Conservation (phyloP, 2,329 filamentous ascomycete genomes). For the Ramularia endophylla region DNA sequence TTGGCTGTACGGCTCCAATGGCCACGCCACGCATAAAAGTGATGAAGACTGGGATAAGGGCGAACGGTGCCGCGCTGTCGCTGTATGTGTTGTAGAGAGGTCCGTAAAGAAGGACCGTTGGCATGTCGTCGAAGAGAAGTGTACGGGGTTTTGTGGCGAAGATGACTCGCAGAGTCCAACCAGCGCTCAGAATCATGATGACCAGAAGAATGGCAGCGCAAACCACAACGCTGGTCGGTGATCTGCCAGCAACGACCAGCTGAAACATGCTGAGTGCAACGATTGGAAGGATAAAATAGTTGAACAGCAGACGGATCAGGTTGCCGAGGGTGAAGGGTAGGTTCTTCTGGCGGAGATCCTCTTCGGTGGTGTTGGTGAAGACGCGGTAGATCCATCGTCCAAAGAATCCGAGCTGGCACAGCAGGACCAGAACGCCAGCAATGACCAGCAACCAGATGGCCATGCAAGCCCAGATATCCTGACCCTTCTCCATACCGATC, state of each 20-base stretch:
- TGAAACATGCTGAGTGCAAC: conserved; percentile 87
- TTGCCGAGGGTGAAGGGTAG: conserved; percentile 64
- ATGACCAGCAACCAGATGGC: conserved; percentile 84
- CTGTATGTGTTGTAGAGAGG: conserved; percentile 97
- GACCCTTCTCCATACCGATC: conserved; percentile 67
- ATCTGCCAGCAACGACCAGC: conserved; percentile 65
- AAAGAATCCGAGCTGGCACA: conserved; percentile 72
- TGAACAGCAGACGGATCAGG: conserved; percentile 75
- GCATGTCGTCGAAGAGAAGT: conserved; percentile 86
- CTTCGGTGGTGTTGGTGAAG: conserved; percentile 66
- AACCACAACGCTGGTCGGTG: conserved; percentile 64
- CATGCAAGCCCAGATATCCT: conserved; percentile 92
- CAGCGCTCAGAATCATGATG: conserved; percentile 64
- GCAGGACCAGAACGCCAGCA: conserved; percentile 58
- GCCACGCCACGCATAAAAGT: conserved; percentile 83
- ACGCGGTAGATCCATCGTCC: conserved; percentile 69
- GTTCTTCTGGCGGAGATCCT: conserved; percentile 88
- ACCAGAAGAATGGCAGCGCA: conserved; percentile 70
- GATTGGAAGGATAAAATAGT: conserved; percentile 84
- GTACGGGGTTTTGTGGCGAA: conserved; percentile 74
- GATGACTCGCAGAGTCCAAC: conserved; percentile 77
- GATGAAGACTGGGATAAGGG: conserved; percentile 76
- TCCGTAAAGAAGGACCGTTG: conserved; percentile 82
- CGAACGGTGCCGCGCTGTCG: conserved; percentile 85
- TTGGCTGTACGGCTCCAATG: conserved; percentile 86